These are phyloP conservation scores for Colletotrichum australisinense DNA, from an alignment of 2,329 filamentous ascomycete species.

Conservation along the genomic window DNA sequence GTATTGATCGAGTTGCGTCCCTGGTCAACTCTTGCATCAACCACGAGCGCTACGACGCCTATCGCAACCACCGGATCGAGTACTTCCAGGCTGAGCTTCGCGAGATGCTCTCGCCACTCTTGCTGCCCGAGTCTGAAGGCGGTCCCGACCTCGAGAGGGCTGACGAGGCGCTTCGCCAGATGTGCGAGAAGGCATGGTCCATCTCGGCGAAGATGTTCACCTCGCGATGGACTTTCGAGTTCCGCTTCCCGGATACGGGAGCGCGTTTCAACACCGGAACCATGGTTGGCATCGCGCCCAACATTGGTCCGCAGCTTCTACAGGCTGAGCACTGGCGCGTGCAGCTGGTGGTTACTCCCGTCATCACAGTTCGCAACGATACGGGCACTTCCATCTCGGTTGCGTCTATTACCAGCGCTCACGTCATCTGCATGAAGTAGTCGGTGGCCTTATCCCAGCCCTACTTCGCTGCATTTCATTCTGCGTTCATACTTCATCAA, in stretches of 20 bases:
- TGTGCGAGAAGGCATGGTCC: slow-evolving; percentile 56
- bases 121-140: slow-evolving; percentile 46
- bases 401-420: slow-evolving; percentile 56
- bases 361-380: slow-evolving; percentile 66
- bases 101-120: slow-evolving; percentile 51
- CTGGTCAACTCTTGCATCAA: slow-evolving; percentile 52
- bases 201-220: slow-evolving; percentile 60
- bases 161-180: slow-evolving; percentile 53
- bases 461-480: background rate
- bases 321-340: slow-evolving; percentile 64
- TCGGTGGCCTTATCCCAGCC: background rate
- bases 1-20: slow-evolving; percentile 50
- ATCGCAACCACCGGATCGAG: slow-evolving; percentile 40
- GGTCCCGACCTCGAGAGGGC: slow-evolving; percentile 47
- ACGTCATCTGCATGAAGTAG: slow-evolving; percentile 59
- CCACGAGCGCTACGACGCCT: slow-evolving; percentile 41
- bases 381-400: slow-evolving; percentile 56
- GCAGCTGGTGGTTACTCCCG: slow-evolving; percentile 65
- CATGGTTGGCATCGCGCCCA: slow-evolving; percentile 60
- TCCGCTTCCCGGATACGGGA: slow-evolving; percentile 62
- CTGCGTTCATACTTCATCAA: background rate
- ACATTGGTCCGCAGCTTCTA: slow-evolving; percentile 53
- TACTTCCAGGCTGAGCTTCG: slow-evolving; percentile 57
- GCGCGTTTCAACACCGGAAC: slow-evolving; percentile 59
- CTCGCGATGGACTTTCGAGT: slow-evolving; percentile 56